These are phyloP conservation scores for Fonsecaea multimorphosa DNA, from an alignment of 2,329 filamentous ascomycete species.

Conservation along the genomic window DNA sequence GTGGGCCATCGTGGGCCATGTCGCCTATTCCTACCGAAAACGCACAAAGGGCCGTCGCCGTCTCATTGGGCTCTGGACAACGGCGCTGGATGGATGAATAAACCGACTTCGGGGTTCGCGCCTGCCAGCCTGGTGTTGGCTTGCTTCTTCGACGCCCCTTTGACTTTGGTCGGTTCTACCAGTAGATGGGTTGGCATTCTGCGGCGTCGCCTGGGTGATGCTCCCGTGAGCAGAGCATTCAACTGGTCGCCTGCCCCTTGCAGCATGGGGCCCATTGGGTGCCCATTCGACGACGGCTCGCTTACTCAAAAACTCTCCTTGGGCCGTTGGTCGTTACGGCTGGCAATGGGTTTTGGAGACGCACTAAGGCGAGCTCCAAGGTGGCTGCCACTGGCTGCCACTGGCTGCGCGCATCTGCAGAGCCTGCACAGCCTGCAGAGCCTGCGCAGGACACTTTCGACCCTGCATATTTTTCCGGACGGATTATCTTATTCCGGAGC, in stretches of 20 bases:
- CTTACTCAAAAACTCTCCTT: constrained; percentile 2
- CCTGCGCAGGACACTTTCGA: background rate
- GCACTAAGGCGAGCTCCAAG: background rate
- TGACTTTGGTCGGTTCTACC: background rate
- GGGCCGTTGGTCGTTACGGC: background rate
- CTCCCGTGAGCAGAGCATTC: constrained; percentile 8
- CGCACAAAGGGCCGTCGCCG: background rate
- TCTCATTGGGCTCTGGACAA: constrained; percentile 4
- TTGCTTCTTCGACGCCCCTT: background rate
- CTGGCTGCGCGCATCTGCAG: too few relatives aligned
- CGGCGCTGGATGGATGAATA: background rate
- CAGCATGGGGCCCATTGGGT: background rate
- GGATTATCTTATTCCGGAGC: constrained; percentile 15
- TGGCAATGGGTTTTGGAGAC: constrained; percentile 4
- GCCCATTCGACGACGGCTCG: constrained; percentile 9
- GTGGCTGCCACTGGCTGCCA: constrained; percentile 3
- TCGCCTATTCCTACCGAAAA: constrained; percentile 15
- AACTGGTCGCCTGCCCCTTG: background rate
- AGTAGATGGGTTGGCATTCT: background rate
- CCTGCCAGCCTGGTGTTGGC: background rate
- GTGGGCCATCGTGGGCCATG: too few relatives aligned
- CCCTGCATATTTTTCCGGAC: constrained; percentile 9
- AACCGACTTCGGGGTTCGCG: constrained; percentile 13
- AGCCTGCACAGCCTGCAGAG: too few relatives aligned
- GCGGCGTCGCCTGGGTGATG: too few relatives aligned